Base-by-base conservation (phyloP, 441 rosid species). In the Populus hybrid region DNA sequence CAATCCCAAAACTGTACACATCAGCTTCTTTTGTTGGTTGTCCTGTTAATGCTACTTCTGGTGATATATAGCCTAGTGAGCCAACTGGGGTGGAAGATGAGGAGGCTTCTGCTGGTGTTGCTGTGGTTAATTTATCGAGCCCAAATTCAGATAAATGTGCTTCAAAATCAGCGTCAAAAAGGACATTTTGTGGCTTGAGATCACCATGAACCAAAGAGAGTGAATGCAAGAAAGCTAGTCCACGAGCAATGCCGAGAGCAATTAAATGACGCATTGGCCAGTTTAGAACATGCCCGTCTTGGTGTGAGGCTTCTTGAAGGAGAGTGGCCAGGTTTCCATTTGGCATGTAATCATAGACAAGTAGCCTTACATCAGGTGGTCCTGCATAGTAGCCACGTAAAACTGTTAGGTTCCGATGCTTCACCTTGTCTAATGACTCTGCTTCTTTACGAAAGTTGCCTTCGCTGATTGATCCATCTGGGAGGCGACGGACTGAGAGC, bases 211-310 rank as follows among this genome's bases (percentile, higher is more conserved):
- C 91, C 83, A 91, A 84, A 84, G 91, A 88, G 85, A 93, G 89
- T 42, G 94, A 84, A 83, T 96, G 99, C 6, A 96, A 89, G 76
- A 96, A 96, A 4, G 94, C 91, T 21, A 96, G 83, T 16, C 99
- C 99, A 0, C 98, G 92, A 72, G 99, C 96, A 5, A 94, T 89
- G 31, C 98, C 99, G 0, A 96, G 94, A 0, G 98, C 97, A 50
- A 96, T 94, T 29, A 96, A 86, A 81, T 96, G 99, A 28, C 99
- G 98, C 99, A 96, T 96, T 71, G 98, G 99, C 99, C 99, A 96
- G 81, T 96, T 96, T 12, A 96, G 85, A 66, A 96, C 97, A 82
- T 96, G 98, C 3, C 99, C 99, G 75, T 96, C 99, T 79, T 93
- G 97, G 82, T 96, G 98, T 1, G 98, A 91, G 70, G 98, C 98